phyloP scores from a whole-genome alignment of 768 basidiomycete species.

The Boletus rubroflammeus region DNA sequence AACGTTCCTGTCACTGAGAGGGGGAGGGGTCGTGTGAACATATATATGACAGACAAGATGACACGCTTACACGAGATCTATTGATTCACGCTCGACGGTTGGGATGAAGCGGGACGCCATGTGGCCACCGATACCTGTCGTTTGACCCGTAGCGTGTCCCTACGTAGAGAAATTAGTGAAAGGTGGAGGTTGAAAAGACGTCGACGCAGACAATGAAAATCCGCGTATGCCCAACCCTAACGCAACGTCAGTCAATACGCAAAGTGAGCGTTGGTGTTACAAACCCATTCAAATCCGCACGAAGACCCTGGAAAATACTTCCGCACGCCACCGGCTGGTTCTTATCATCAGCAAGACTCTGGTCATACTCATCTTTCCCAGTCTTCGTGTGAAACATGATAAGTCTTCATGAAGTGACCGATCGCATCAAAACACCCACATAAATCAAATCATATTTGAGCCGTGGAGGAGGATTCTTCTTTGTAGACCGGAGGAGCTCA shows the following conservation, averaged over 20 bases:
- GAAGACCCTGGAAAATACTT: constrained; percentile 82
- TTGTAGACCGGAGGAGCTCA: constrained; percentile 87
- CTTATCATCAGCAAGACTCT: constrained; percentile 65
- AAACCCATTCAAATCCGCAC: constrained; percentile 82
- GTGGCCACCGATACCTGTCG: constrained; percentile 16
- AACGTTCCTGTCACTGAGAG: constrained; percentile 8
- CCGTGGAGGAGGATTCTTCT: constrained; percentile 83
- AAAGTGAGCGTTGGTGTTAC: constrained; percentile 13
- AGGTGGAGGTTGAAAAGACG: not conserved
- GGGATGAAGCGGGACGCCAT: constrained; percentile 17
- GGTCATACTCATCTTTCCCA: constrained; percentile 76
- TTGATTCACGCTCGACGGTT: constrained; percentile 17
- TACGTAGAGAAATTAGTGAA: not conserved
- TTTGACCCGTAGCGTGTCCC: constrained; percentile 14
- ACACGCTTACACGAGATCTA: constrained; percentile 11
- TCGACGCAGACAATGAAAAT: constrained; percentile 9
- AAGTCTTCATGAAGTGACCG: not conserved
- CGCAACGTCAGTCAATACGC: not conserved
- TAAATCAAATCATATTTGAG: constrained; percentile 85
- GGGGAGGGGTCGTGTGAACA: not conserved
- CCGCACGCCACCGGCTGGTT: constrained; percentile 56
- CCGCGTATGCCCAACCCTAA: constrained; percentile 10
- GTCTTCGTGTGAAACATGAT: constrained; percentile 45
- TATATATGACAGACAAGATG: not conserved
- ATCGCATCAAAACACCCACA: constrained; percentile 13